Evolutionary conservation across 1,284 basidiomycete genomes (phyloP).

Genomic region (Blastosporella zonata): DNA sequence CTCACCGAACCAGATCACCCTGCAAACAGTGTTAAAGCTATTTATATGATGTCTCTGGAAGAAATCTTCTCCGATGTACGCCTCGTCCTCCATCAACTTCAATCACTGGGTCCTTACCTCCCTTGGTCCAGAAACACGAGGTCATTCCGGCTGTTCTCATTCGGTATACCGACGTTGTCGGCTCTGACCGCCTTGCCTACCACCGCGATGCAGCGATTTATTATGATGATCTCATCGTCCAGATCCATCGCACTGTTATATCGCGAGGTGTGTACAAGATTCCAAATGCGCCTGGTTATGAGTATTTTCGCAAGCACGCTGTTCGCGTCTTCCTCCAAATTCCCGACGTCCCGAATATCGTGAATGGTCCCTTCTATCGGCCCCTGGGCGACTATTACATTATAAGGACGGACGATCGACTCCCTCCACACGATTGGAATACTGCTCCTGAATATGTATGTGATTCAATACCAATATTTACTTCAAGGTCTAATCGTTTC

Average conservation of each 20-base stretch:
- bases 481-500: background rate
- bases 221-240: constrained; percentile 12
- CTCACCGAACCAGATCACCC: background rate
- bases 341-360: constrained; percentile 4
- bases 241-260: constrained; percentile 3
- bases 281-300: background rate
- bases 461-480: background rate
- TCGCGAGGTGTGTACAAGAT: constrained; percentile 8
- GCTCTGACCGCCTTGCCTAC: constrained; percentile 4
- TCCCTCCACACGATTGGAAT: constrained; percentile 11
- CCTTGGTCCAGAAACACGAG: background rate
- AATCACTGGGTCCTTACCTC: background rate
- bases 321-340: constrained; percentile 17
- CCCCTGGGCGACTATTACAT: constrained; percentile 19
- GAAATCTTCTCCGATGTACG: constrained; percentile 13
- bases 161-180: constrained; percentile 12
- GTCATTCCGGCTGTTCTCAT: constrained; percentile 15
- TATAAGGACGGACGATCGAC: constrained; percentile 10
- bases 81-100: background rate
- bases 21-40: background rate
- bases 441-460: constrained; percentile 11
- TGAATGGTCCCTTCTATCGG: constrained; percentile 13
- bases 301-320: constrained; percentile 14
- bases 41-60: constrained; percentile 14
- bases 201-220: constrained; percentile 14